Evolutionary conservation across 345 rosid genomes (phyloP).

Genomic region (Durio zibethinus): DNA sequence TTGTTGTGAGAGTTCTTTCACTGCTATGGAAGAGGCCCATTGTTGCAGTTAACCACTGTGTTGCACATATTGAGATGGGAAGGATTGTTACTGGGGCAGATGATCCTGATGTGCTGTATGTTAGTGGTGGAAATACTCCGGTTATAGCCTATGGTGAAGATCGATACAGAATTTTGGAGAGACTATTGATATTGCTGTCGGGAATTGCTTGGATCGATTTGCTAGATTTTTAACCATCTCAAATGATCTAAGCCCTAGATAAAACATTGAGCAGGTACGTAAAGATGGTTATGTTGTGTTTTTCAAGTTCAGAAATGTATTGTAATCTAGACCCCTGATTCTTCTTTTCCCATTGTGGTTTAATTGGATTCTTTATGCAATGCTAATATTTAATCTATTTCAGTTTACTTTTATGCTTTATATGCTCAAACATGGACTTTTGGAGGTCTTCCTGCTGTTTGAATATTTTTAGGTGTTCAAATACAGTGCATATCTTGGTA

Average conservation of each 20-base stretch:
- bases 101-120: constrained; percentile 94
- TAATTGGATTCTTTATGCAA: neutral
- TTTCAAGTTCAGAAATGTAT: neutral
- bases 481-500: neutral
- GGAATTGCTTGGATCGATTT: constrained; percentile 93
- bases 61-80: constrained; percentile 99
- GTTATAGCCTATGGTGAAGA: constrained; percentile 98
- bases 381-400: neutral
- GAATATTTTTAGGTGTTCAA: neutral
- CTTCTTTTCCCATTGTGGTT: neutral
- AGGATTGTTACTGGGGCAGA: constrained; percentile 87
- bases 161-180: constrained; percentile 82
- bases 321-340: neutral
- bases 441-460: neutral
- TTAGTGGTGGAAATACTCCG: constrained; percentile 98
- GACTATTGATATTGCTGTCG: constrained; percentile 98
- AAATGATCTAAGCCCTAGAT: constrained; percentile 99
- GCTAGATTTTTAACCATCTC: constrained; percentile 87
- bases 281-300: neutral
- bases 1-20: constrained; percentile 77
- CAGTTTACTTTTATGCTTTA: neutral
- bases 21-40: constrained; percentile 88
- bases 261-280: constrained; percentile 92
- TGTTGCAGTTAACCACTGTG: constrained; percentile 91
- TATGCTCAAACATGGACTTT: neutral